Evolutionary conservation across 805 yeast genomes (phyloP).

Genomic region (Ogataea wickerhamii): DNA sequence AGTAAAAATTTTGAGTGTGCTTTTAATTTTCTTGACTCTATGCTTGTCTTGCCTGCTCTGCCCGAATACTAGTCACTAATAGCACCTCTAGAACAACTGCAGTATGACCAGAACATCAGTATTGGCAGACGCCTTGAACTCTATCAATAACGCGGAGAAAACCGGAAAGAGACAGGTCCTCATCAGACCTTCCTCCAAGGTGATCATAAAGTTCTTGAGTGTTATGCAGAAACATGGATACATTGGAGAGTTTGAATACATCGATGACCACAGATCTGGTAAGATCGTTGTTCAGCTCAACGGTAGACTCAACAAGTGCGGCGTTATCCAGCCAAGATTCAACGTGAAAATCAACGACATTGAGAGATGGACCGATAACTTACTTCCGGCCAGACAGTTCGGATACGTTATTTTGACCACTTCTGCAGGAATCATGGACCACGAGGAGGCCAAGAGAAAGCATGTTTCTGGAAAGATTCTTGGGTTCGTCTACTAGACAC

Average conservation of each 20-base stretch:
- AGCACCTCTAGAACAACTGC: background rate
- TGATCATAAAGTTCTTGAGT: conserved; percentile 91
- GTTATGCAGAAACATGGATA: conserved; percentile 98
- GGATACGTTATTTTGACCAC: conserved; percentile 98
- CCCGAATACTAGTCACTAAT: background rate
- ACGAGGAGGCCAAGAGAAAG: conserved; percentile 99
- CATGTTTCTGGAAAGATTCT: conserved; percentile 98
- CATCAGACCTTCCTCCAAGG: conserved; percentile 98
- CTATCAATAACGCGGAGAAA: conserved; percentile 98
- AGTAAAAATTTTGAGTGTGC: no score
- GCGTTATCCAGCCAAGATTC: conserved; percentile 98
- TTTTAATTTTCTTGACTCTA: no score
- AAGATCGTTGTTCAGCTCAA: conserved; percentile 94
- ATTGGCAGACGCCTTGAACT: conserved; percentile 97
- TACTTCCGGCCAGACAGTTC: conserved; percentile 98
- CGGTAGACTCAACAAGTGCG: conserved; percentile 98
- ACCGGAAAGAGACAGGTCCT: conserved; percentile 98
- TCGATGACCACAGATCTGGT: conserved; percentile 98
- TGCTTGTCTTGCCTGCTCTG: no score
- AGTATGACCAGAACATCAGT: conserved; percentile 97
- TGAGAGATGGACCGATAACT: conserved; percentile 98
- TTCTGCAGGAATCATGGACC: conserved; percentile 99
- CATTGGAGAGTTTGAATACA: conserved; percentile 98
- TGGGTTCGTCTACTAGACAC: conserved; percentile 87
- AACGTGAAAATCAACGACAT: conserved; percentile 93